These are phyloP conservation scores for Grigorovia transvaalensis DNA, from an alignment of 805 yeast genomes.

Conservation along the genomic window DNA sequence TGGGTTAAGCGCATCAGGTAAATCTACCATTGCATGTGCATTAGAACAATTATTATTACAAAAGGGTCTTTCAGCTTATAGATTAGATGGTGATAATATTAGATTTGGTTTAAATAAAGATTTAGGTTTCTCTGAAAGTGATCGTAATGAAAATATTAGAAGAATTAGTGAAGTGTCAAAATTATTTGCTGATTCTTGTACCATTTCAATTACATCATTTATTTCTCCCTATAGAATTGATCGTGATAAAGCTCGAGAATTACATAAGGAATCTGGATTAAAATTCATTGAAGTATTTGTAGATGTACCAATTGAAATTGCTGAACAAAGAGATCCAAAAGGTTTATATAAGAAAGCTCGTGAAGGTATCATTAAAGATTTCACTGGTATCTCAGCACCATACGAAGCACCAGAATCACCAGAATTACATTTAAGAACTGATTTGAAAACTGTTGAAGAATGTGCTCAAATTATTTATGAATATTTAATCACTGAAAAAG, in stretches of 20 bases:
- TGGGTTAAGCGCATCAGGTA: constrained; percentile 91
- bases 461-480: constrained; percentile 63
- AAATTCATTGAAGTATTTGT: constrained; percentile 87
- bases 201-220: constrained; percentile 80
- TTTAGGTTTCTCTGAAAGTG: constrained; percentile 83
- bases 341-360: constrained; percentile 95
- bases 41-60: constrained; percentile 72
- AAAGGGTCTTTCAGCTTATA: constrained; percentile 62
- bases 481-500: constrained; percentile 47
- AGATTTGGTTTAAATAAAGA: constrained; percentile 94
- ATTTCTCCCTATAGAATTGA: constrained; percentile 85
- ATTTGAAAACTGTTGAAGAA: constrained; percentile 64
- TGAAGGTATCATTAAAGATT: constrained; percentile 86
- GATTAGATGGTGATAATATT: constrained; percentile 90
- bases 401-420: constrained; percentile 85
- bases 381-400: constrained; percentile 93
- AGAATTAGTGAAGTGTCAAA: constrained; percentile 92
- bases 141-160: constrained; percentile 89
- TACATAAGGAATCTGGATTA: constrained; percentile 63
- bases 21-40: constrained; percentile 90
- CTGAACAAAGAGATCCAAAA: constrained; percentile 95
- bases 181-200: constrained; percentile 86
- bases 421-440: constrained; percentile 72
- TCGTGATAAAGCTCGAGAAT: constrained; percentile 73
- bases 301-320: constrained; percentile 88